phyloP scores from a whole-genome alignment of 2,329 filamentous ascomycete genomes.

The Furcasterigmium sp. region DNA sequence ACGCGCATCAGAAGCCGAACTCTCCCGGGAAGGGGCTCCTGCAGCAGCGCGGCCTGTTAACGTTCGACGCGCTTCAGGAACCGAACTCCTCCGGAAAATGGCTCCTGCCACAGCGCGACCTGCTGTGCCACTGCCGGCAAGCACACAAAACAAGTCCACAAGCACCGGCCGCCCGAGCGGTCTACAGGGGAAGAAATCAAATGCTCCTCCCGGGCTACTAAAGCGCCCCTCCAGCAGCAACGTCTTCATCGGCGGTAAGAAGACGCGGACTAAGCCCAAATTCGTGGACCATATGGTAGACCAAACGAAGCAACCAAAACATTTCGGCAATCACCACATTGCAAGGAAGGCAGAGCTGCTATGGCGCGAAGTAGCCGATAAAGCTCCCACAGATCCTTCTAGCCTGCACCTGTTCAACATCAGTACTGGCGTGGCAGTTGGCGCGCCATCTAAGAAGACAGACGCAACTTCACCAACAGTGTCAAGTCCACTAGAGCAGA shows the following conservation, averaged over 20 bases:
- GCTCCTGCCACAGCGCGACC: too few species aligned
- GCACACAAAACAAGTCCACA: too few species aligned
- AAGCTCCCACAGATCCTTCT: conserved; percentile 26
- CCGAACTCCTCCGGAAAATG: too few species aligned
- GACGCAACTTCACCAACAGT: neutral
- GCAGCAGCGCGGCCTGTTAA: too few species aligned
- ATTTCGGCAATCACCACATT: conserved; percentile 31
- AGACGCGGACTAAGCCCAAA: conserved; percentile 25
- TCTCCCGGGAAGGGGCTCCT: too few species aligned
- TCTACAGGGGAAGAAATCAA: neutral
- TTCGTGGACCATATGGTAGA: conserved; percentile 35
- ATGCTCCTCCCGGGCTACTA: neutral
- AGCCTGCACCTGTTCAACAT: conserved; percentile 21
- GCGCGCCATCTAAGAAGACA: neutral
- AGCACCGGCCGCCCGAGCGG: too few species aligned
- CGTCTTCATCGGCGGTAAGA: conserved; percentile 40
- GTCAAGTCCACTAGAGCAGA: neutral
- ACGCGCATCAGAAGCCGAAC: too few species aligned
- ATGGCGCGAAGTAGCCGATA: conserved; percentile 38
- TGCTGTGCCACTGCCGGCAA: too few species aligned
- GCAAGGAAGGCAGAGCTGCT: conserved; percentile 34
- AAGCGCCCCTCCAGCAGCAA: conserved; percentile 23
- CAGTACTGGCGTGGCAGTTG: conserved; percentile 13
- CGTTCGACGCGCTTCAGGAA: too few species aligned
- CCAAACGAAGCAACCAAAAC: conserved; percentile 30